Evolutionary conservation across 192 early-diverging fungal genomes (phyloP).

Genomic region (Lobosporangium transversale): DNA sequence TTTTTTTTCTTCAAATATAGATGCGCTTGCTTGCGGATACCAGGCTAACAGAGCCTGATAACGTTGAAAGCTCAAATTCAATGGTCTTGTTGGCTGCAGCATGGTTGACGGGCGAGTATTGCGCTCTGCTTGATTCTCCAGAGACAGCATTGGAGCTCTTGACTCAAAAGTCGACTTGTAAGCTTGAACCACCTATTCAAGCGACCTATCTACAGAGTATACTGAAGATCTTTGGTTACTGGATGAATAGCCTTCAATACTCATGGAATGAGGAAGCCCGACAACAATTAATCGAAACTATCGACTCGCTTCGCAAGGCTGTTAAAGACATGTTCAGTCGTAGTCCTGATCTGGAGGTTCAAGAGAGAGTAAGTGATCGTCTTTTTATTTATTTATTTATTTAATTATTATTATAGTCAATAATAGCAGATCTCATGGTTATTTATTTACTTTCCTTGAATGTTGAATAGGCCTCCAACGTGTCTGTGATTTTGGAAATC

Average conservation of each 20-base stretch:
- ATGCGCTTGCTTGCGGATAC: conserved; percentile 75
- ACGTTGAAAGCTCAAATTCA: conserved; percentile 69
- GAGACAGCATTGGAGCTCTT: conserved; percentile 17
- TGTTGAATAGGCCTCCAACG: conserved; percentile 55
- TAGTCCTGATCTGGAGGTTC: conserved; percentile 79
- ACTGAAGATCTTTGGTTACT: conserved; percentile 73
- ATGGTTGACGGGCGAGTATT: conserved; percentile 93
- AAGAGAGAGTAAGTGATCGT: conserved; percentile 69
- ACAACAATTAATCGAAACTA: conserved; percentile 58
- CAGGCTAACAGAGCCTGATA: conserved; percentile 66
- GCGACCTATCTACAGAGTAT: conserved; percentile 78
- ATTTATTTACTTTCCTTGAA: not conserved
- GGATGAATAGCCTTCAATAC: conserved; percentile 61
- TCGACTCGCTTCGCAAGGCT: conserved; percentile 57
- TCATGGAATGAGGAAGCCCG: conserved; percentile 64
- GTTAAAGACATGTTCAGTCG: conserved; percentile 57
- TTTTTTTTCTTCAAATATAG: conserved; percentile 33
- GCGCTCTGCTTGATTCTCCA: conserved; percentile 56
- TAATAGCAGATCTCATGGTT: too few relatives aligned
- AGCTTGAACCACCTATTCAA: conserved; percentile 68
- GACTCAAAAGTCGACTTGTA: conserved; percentile 46
- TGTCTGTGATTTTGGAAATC: conserved; percentile 59
- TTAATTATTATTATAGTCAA: not conserved
- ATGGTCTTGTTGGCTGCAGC: conserved; percentile 87
- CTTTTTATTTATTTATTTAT: not conserved